Conservation (phyloP, 148 eudicot genomes). For the Fagopyrum esculentum region DNA sequence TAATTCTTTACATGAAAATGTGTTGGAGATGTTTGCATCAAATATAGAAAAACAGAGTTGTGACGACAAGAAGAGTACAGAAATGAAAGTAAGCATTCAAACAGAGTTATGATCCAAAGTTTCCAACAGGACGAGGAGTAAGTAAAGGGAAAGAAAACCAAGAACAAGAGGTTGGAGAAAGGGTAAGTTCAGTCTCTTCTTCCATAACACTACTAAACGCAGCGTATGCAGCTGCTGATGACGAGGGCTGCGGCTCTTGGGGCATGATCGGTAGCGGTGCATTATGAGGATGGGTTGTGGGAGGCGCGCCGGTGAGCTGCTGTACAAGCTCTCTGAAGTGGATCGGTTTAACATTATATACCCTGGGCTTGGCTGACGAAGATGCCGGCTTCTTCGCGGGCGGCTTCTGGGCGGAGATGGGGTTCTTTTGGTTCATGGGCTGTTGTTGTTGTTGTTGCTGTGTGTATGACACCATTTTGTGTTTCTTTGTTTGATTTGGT, state of each 20-base stretch:
- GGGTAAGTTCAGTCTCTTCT: slow-evolving; percentile 32
- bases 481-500: not conserved
- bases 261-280: no score
- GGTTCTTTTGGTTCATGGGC: not conserved
- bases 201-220: not conserved
- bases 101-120: no score
- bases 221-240: slow-evolving; percentile 20
- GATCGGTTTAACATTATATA: slow-evolving; percentile 52
- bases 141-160: slow-evolving; percentile 54
- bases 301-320: slow-evolving; percentile 45
- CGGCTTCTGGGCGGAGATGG: not conserved
- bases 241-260: slow-evolving; percentile 10
- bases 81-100: no score
- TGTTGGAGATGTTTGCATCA: no score
- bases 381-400: slow-evolving; percentile 12
- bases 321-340: slow-evolving; percentile 67
- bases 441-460: not conserved
- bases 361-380: slow-evolving; percentile 32
- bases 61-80: no score
- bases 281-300: no score
- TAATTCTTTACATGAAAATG: no score
- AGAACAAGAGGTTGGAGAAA: slow-evolving; percentile 42
- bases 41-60: no score
- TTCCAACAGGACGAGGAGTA: slow-evolving; percentile 32
- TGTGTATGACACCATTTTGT: slow-evolving; percentile 3